Percentiles rank a stretch among this genome's conserved stretches.
Conservation (phyloP, 768 basidiomycete species). For the Tricholoma terreum region DNA sequence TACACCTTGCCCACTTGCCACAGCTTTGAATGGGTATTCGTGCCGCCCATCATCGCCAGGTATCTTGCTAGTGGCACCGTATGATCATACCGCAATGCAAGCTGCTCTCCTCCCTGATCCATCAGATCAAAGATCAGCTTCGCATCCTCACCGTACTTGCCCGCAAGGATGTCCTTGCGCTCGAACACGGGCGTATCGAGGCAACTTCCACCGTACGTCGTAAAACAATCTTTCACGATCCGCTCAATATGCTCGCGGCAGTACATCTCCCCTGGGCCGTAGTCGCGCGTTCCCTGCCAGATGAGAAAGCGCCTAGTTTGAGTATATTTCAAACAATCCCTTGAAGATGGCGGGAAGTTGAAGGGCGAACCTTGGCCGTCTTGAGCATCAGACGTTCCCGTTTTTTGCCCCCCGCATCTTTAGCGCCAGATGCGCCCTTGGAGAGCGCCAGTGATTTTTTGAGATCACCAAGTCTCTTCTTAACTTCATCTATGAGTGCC, state of each 20-base stretch:
- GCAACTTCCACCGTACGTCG: slow-evolving; percentile 83
- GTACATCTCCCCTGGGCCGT: slow-evolving; percentile 88
- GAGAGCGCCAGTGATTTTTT: slow-evolving; percentile 53
- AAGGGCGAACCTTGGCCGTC: slow-evolving; percentile 78
- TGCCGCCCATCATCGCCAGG: slow-evolving; percentile 93
- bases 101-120: slow-evolving; percentile 97
- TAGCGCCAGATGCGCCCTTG: slow-evolving; percentile 39
- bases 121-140: slow-evolving; percentile 97
- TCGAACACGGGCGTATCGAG: slow-evolving; percentile 99
- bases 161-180: slow-evolving; percentile 91
- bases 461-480: slow-evolving; percentile 67
- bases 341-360: neutral
- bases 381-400: slow-evolving; percentile 77
- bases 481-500: slow-evolving; percentile 53
- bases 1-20: slow-evolving; percentile 99
- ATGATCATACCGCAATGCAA: slow-evolving; percentile 92
- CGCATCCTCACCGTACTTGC: slow-evolving; percentile 96
- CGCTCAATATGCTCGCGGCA: slow-evolving; percentile 88
- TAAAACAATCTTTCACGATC: slow-evolving; percentile 84
- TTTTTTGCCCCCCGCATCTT: slow-evolving; percentile 43
- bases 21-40: slow-evolving; percentile 69
- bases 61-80: slow-evolving; percentile 96
- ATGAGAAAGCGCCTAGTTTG: slow-evolving; percentile 10
- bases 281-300: slow-evolving; percentile 88
- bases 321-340: slow-evolving; percentile 10